Evolutionary conservation across 345 rosid species (phyloP).

Genomic region (Zanthoxylum bungeanum): DNA sequence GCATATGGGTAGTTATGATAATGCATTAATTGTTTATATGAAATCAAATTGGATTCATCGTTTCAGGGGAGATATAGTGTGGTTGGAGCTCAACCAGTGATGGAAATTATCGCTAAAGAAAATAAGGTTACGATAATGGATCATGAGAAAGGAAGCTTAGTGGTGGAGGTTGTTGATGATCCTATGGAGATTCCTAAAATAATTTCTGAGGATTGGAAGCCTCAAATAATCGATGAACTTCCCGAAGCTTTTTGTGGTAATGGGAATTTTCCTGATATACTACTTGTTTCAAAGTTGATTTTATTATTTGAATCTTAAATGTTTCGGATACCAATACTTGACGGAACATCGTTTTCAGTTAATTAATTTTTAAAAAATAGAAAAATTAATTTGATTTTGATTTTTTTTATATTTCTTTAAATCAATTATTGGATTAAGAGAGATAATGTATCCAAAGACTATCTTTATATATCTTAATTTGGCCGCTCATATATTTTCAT

Average conservation of each 20-base stretch:
- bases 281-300: background rate
- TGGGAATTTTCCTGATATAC: constrained; percentile 12
- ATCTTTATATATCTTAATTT: too few species aligned
- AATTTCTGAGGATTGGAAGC: constrained; percentile 77
- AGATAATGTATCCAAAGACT: too few species aligned
- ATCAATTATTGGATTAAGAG: too few species aligned
- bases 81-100: constrained; percentile 76
- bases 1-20: background rate
- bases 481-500: too few species aligned
- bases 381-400: too few species aligned
- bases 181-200: constrained; percentile 67
- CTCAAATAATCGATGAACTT: constrained; percentile 62
- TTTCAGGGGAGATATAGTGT: constrained; percentile 73
- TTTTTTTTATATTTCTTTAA: too few species aligned
- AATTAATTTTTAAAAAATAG: too few species aligned
- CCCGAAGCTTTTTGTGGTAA: constrained; percentile 89
- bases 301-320: background rate
- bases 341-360: too few species aligned
- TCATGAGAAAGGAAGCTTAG: constrained; percentile 46
- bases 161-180: constrained; percentile 69
- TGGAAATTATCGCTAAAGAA: constrained; percentile 78
- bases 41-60: constrained; percentile 23
- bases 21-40: background rate
- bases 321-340: too few species aligned
- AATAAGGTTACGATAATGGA: constrained; percentile 71